Evolutionary conservation across 345 rosid genomes (phyloP).

Genomic region (Garcia nutans): DNA sequence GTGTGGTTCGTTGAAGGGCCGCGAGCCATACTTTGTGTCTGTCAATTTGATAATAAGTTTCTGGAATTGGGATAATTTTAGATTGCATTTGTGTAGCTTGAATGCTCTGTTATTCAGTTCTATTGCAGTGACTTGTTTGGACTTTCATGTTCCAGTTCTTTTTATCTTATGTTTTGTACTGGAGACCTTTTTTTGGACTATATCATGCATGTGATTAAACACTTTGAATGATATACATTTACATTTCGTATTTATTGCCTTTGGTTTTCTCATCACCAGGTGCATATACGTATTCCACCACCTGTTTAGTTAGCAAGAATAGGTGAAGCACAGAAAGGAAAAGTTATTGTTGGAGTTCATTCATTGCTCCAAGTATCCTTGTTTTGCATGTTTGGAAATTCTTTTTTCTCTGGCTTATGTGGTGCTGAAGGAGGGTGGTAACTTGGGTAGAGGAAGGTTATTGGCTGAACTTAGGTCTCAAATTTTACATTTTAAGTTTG

Average conservation of each 20-base stretch:
- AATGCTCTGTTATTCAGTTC: background rate
- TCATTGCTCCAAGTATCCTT: background rate
- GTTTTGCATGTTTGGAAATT: background rate
- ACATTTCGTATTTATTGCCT: background rate
- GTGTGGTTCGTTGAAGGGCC: background rate
- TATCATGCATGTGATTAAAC: background rate
- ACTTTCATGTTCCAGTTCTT: background rate
- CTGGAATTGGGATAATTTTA: background rate
- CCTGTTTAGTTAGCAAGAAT: background rate
- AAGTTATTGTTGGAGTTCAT: background rate
- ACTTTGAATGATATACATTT: background rate
- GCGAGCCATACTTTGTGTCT: background rate
- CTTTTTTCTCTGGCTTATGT: background rate
- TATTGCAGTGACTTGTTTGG: background rate
- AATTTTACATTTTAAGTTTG: background rate
- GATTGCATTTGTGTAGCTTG: background rate
- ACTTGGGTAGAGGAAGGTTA: background rate
- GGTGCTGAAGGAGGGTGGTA: background rate
- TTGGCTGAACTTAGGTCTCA: conserved; percentile 5
- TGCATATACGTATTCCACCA: background rate
- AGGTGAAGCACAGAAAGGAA: background rate
- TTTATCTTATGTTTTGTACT: background rate
- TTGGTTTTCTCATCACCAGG: background rate
- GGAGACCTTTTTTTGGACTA: background rate
- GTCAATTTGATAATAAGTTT: background rate